These are phyloP conservation scores for Arctostaphylos glauca DNA, from an alignment of 148 eudicot genomes.

Conservation along the genomic window DNA sequence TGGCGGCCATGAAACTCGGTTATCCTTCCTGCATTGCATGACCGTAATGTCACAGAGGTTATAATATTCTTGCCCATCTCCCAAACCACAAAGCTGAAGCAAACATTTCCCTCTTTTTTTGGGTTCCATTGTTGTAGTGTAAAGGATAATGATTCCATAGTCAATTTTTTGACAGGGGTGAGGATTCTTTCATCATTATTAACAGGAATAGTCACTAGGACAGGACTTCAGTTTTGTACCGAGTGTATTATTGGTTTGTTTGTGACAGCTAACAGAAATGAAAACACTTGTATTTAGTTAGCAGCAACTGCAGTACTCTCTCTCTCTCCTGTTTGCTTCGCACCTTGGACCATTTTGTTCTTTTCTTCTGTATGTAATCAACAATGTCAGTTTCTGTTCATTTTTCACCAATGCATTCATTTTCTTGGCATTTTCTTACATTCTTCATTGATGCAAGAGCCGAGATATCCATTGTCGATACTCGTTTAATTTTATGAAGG, in stretches of 20 bases:
- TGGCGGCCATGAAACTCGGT: constrained; percentile 71
- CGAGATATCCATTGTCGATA: too few relatives aligned
- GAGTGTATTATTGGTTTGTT: constrained; percentile 7
- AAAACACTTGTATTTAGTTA: background rate
- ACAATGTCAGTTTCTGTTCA: background rate
- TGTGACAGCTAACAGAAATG: constrained; percentile 14
- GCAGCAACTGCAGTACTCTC: constrained; percentile 8
- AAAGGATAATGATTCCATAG: background rate
- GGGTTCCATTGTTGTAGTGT: background rate
- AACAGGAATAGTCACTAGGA: constrained; percentile 3
- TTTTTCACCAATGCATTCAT: background rate
- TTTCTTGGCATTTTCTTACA: too few relatives aligned
- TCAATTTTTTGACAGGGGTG: constrained; percentile 16
- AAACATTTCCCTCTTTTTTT: background rate
- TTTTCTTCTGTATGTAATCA: background rate
- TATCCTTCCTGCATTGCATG: background rate
- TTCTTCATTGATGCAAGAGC: too few relatives aligned
- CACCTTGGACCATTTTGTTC: background rate
- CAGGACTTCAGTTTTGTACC: background rate
- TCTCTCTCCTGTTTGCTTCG: background rate
- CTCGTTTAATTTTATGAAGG: too few relatives aligned
- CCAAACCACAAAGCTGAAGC: background rate
- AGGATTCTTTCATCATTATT: constrained; percentile 6
- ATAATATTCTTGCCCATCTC: background rate
- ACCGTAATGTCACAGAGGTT: background rate